These are phyloP conservation scores for Aphanocladium album DNA, from an alignment of 2,329 filamentous ascomycete genomes.

Conservation along the genomic window DNA sequence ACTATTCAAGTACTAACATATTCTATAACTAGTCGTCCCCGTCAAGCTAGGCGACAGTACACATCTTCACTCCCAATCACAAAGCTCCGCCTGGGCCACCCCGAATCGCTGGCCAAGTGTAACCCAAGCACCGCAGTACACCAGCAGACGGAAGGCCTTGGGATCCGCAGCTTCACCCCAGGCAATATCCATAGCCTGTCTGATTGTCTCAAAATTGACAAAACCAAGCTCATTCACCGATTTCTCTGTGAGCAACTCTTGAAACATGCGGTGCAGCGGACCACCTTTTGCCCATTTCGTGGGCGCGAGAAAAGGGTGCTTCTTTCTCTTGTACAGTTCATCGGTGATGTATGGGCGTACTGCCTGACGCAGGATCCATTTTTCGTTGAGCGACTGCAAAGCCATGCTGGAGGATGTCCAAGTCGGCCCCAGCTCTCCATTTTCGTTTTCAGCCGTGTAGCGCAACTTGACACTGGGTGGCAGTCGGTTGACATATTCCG, in stretches of 20 bases:
- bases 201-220: conserved; percentile 31
- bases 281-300: conserved; percentile 35
- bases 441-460: conserved; percentile 6
- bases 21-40: no score
- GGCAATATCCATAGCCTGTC: conserved; percentile 30
- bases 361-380: conserved; percentile 48
- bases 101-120: not conserved
- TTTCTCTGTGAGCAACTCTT: conserved; percentile 28
- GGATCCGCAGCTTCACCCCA: conserved; percentile 33
- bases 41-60: no score
- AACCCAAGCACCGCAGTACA: not conserved
- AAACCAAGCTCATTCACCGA: conserved; percentile 36
- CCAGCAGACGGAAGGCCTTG: not conserved
- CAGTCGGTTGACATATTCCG: conserved; percentile 26
- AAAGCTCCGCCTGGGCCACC: not conserved
- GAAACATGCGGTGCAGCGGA: conserved; percentile 33
- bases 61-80: not conserved
- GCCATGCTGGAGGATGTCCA: conserved; percentile 14
- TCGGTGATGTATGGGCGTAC: conserved; percentile 44
- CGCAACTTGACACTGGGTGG: conserved; percentile 26
- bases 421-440: not conserved
- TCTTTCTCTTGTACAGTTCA: conserved; percentile 45
- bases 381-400: conserved; percentile 33
- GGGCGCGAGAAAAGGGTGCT: conserved; percentile 46
- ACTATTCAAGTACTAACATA: no score